Base-by-base conservation (phyloP, 805 yeast species). In the Pichia deserticola region DNA sequence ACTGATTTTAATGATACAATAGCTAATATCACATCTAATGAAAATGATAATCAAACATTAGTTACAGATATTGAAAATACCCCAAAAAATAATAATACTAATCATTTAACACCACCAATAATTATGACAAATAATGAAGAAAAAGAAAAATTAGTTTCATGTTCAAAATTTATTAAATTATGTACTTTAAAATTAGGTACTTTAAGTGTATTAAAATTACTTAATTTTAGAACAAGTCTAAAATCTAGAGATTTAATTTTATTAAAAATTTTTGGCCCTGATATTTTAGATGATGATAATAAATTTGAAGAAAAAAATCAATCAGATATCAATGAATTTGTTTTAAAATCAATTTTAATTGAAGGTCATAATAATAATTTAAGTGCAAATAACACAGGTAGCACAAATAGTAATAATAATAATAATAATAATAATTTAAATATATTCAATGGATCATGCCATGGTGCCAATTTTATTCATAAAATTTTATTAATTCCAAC, bases 401-500 rank as follows among this genome's bases (percentile, higher is more conserved):
- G 40, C 32, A 46, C 49, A 6, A 15, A 30, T 13, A 39, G 43
- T 30, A 45, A 30, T 39, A 38, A 7, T n/a, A 33, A 10, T 8
- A 32, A 13, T 15, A 37, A 20, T 37, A n/a, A 36, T 8, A 15
- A 12, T 35, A 43, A 29, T 40, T 27, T 30, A 15, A 45, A 39
- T 29, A 29, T 33, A 28, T 36, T 42, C 11, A 37, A 12, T 29
- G 50, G 50, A 12, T 44, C 45, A 9, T 36, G 42, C 25, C 51
- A 86, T 55, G 92, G 92, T 13, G 79, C 86, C 3, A 78, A 85
- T 36, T 90, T 92, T 57, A 72, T 92, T 44, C 85, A 82, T 71
- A 89, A 90, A 64, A 75, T 89, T 13, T 63, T 92, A 36, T 78
- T 95, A 2, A 79, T 86, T 62, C 88, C 95, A 1, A 70, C 82